Evolutionary conservation across 371 early-diverging fungal genomes (phyloP).

Genomic region (Phascolomyces articulosus): DNA sequence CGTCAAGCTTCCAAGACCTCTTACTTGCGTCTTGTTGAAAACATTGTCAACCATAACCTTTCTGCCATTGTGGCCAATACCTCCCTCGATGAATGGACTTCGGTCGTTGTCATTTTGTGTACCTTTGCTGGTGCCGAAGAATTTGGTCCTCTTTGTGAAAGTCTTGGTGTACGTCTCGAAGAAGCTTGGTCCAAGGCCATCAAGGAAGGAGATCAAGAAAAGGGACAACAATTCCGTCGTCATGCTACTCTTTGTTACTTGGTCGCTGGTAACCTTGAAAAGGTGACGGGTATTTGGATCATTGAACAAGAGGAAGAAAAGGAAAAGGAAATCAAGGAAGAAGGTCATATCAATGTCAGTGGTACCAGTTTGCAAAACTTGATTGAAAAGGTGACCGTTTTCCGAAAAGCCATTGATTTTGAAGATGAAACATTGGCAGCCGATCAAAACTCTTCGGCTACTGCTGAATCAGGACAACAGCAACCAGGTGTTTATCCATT

Average conservation of each 20-base stretch:
- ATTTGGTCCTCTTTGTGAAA: conserved; percentile 70
- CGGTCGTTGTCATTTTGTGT: conserved; percentile 88
- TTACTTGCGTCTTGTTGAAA: conserved; percentile 84
- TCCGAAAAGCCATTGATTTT: conserved; percentile 88
- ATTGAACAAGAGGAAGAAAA: conserved; percentile 48
- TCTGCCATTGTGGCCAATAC: conserved; percentile 80
- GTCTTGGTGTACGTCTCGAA: conserved; percentile 74
- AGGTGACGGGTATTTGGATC: conserved; percentile 88
- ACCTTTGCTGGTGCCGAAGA: conserved; percentile 86
- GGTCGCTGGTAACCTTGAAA: conserved; percentile 86
- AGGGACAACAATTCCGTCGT: conserved; percentile 28
- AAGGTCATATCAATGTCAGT: conserved; percentile 6
- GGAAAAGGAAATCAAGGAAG: conserved; percentile 19
- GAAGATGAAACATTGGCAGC: conserved; percentile 59
- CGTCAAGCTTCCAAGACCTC: conserved; percentile 53
- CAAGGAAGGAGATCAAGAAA: conserved; percentile 45
- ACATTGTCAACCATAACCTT: conserved; percentile 81
- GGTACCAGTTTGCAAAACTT: conserved; percentile 68
- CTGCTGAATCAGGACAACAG: too few relatives aligned
- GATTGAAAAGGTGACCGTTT: conserved; percentile 91
- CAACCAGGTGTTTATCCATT: conserved; percentile 59
- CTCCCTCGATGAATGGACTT: conserved; percentile 88
- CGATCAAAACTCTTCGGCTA: conserved; percentile 21
- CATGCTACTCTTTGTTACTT: conserved; percentile 90
- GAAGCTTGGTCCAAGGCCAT: conserved; percentile 49